Evolutionary conservation across 768 basidiomycete genomes (phyloP), one percentile per base, ranked within the genome.

Genomic region (Amanita subjunquillea): DNA sequence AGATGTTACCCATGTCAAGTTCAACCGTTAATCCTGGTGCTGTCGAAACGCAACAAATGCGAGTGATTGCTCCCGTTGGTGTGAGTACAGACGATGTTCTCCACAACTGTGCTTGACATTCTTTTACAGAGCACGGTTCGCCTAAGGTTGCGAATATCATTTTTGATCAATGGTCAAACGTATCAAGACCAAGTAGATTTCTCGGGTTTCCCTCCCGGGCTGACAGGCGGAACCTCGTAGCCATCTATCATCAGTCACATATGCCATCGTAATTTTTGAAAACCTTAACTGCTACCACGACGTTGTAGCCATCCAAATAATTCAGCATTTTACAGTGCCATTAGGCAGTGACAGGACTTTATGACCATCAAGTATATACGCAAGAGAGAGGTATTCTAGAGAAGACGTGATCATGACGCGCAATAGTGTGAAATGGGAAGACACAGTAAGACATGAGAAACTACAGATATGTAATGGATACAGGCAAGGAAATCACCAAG

Each of bases 1-100:
- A 97, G 66, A 99, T 99, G 95, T 75, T 92, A 53, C 91, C 95
- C 5, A 97, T 98, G 87, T 92, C 92, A 4, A 92, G 85, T 65
- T 74, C 85, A 9, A 85, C 80, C 49, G 76, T 99, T 40, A 70
- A 68, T 32, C 84, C 90, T 0, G 91, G 92, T 1, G 70, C 81
- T 7, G 78, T 80, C 13, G 95, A 98, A 66, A 95, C 93, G 8
- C 96, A 98, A 64, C 91, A 95, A 64, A 87, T 99, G 88, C 80
- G 92, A 8, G 82, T 99, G 37, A 74, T 89, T 27, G 91, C 92
- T 9, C 92, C 91, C 3, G 75, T 77, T 6, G 93, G 93, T 34
- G 93, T 94, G 62, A 67, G 90, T 78, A 22, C 37, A 47, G 37
- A 50, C 25, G 32, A 12, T 48, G 29, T 25, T n/a, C 36, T 20